A percentile compares a stretch with the other conserved stretches of the same genome.
These are phyloP conservation scores for Diaporthe amygdali DNA, from an alignment of 2,329 filamentous ascomycete species.

Conservation along the genomic window DNA sequence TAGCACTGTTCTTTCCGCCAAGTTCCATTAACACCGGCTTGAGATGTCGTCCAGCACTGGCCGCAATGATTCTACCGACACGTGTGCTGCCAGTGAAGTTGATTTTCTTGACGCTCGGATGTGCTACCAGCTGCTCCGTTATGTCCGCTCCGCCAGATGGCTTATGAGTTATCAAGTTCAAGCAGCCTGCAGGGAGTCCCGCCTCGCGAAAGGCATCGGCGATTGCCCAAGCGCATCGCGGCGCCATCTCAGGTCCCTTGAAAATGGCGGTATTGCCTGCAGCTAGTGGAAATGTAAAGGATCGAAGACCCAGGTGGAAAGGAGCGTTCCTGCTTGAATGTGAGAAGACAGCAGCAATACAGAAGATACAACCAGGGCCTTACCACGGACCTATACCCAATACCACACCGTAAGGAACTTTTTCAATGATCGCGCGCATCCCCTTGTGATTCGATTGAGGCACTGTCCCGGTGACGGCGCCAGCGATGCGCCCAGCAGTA, in stretches of 20 bases:
- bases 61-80: slow-evolving; percentile 47
- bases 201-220: slow-evolving; percentile 43
- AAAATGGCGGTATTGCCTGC: slow-evolving; percentile 34
- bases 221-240: slow-evolving; percentile 37
- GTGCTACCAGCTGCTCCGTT: slow-evolving; percentile 41
- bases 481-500: slow-evolving; percentile 32
- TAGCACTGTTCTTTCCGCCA: slow-evolving; percentile 49
- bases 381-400: slow-evolving; percentile 38
- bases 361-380: no score
- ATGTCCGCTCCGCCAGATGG: slow-evolving; percentile 39
- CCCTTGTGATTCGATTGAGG: slow-evolving; percentile 37
- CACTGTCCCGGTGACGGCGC: slow-evolving; percentile 42
- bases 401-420: slow-evolving; percentile 36
- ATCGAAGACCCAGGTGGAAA: slow-evolving; percentile 30
- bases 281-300: slow-evolving; percentile 28
- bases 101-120: slow-evolving; percentile 43
- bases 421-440: slow-evolving; percentile 29
- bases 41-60: slow-evolving; percentile 41
- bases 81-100: slow-evolving; percentile 50
- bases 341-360: neutral
- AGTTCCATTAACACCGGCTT: slow-evolving; percentile 54
- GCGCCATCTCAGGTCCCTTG: slow-evolving; percentile 40
- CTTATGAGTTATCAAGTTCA: slow-evolving; percentile 43
- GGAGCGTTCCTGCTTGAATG: slow-evolving; percentile 31
- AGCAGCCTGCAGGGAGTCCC: slow-evolving; percentile 45